Conservation (phyloP, 2,329 filamentous ascomycete species). For the Hymenoscyphus fructigenus region DNA sequence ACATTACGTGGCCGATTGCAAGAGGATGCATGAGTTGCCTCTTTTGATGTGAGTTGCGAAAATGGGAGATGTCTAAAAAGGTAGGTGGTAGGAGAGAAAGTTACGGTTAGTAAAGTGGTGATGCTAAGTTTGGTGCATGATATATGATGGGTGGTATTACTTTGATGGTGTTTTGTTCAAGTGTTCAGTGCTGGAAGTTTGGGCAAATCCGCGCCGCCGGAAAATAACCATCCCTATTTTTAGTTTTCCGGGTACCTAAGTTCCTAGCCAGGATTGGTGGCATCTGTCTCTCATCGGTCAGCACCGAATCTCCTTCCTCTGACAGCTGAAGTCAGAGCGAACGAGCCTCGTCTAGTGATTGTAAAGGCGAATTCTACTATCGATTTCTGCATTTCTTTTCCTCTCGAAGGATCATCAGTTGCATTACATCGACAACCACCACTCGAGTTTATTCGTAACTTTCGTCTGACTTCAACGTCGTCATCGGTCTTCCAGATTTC, state of each 20-base stretch:
- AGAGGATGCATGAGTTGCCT: too few relatives aligned
- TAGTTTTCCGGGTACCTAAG: not conserved
- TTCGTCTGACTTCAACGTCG: not conserved
- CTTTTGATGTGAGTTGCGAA: too few relatives aligned
- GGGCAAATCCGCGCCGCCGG: not conserved
- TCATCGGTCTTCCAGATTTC: not conserved
- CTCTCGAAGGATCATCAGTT: not conserved
- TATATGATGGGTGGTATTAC: too few relatives aligned
- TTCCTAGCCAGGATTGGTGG: not conserved
- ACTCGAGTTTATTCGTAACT: not conserved
- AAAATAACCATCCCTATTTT: conserved; percentile 5
- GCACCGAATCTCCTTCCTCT: not conserved
- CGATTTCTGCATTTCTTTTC: not conserved
- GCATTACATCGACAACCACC: not conserved
- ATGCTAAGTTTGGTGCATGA: too few relatives aligned
- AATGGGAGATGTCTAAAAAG: too few relatives aligned
- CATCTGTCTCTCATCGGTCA: too few relatives aligned
- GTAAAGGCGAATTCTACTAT: too few relatives aligned
- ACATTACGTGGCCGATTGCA: too few relatives aligned
- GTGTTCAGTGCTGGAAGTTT: not conserved
- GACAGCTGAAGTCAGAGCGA: not conserved
- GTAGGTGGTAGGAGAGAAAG: too few relatives aligned
- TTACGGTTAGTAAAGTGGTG: too few relatives aligned
- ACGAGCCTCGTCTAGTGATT: too few relatives aligned
- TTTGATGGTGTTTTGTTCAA: too few relatives aligned